Evolutionary conservation across 2,329 filamentous ascomycete species (phyloP), one percentile per base, ranked within the genome.

Genomic region (Penicillium sp.): DNA sequence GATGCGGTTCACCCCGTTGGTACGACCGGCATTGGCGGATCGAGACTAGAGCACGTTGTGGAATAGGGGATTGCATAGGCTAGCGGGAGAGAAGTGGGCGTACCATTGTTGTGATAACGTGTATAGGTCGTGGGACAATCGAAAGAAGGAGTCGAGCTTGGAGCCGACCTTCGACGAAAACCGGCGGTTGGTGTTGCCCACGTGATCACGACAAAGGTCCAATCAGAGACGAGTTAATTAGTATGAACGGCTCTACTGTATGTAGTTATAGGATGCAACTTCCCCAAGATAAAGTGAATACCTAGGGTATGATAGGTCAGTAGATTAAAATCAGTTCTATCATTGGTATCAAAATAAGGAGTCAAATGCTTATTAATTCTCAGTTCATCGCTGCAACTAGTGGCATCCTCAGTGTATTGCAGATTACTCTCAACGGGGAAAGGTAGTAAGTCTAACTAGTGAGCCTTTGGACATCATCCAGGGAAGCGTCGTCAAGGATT

Each of bases 161-260:
- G 51, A 52, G 44, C 50, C 43, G 52, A 58, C 60, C 61, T 62
- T 68, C 64, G 67, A 69, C 64, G 64, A 72, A 71, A 72, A 71
- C 68, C 70, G 70, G 64, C 67, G 8, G 1, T 3, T 0, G 54
- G n/a, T n/a, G n/a, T n/a, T n/a, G n/a, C n/a, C 45, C 61, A 65
- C 62, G 62, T 67, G 66, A 65, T 36, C 37, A 28, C 65, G 65
- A 64, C 36, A 40, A 29, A 39, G 36, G n/a, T 40, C 69, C 68
- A 71, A 72, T 72, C 62, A 67, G 56, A 55, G 45, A 8, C 13
- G 23, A 44, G 46, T 18, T 51, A 61, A 56, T 61, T 60, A 46
- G 45, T 49, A 42, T 44, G 13, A 45, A 24, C 13, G 34, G 23
- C 13, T 11, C 2, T 39, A n/a, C n/a, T n/a, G n/a, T n/a, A n/a